phyloP scores from a whole-genome alignment of 2,329 filamentous ascomycete species.

The Fragosphaeria purpurea region DNA sequence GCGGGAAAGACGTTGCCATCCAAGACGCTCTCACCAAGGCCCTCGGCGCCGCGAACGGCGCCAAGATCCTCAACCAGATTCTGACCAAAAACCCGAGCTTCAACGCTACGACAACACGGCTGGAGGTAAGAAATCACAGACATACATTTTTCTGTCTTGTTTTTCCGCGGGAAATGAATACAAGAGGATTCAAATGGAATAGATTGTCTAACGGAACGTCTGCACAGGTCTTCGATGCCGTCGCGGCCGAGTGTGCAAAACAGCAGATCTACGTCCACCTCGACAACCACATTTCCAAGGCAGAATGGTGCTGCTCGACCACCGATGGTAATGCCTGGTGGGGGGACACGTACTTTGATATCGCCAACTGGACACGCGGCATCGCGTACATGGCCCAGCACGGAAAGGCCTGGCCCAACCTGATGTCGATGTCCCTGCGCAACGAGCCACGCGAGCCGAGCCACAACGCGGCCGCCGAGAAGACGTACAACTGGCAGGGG shows the following conservation, averaged over 20 bases:
- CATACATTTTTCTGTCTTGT: too few relatives aligned
- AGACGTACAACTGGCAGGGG: constrained; percentile 44
- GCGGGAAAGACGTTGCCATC: constrained; percentile 35
- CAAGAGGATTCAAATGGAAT: too few relatives aligned
- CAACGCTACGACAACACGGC: constrained; percentile 40
- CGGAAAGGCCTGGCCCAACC: constrained; percentile 35
- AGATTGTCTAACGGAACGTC: neutral
- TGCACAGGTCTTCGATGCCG: constrained; percentile 45
- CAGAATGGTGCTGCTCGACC: constrained; percentile 46
- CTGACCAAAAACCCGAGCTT: constrained; percentile 48
- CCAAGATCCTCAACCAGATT: constrained; percentile 39
- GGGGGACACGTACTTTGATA: constrained; percentile 49
- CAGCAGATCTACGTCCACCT: constrained; percentile 49
- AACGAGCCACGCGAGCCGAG: constrained; percentile 42
- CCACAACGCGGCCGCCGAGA: constrained; percentile 21
- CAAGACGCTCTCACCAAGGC: constrained; percentile 22
- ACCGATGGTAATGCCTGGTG: constrained; percentile 51
- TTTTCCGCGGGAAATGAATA: too few relatives aligned
- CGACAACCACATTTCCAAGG: constrained; percentile 52
- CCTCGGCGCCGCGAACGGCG: constrained; percentile 43
- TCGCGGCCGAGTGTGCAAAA: constrained; percentile 45
- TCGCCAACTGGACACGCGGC: constrained; percentile 50
- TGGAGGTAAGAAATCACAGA: constrained; percentile 27
- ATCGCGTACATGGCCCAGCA: constrained; percentile 50
- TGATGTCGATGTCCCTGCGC: constrained; percentile 41